phyloP scores from a whole-genome alignment of 192 early-diverging fungal genomes.

The Backusella morwellensis region DNA sequence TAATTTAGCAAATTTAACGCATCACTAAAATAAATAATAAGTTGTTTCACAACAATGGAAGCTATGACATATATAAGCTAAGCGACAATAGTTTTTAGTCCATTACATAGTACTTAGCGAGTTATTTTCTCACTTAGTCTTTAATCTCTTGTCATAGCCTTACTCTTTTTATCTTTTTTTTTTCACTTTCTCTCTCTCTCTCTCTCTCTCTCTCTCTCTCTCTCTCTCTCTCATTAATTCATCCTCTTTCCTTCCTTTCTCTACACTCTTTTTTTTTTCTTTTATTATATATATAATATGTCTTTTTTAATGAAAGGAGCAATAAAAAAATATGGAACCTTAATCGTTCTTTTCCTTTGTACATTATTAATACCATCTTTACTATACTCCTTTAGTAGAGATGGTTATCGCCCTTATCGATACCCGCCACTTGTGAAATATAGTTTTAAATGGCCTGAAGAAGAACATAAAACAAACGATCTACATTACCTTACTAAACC shows the following conservation, averaged over 20 bases:
- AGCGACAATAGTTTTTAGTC: background rate
- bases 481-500: background rate
- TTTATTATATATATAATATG: background rate
- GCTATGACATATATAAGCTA: background rate
- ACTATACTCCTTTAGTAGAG: background rate
- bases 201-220: background rate
- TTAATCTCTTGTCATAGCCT: background rate
- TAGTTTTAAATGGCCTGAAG: constrained; percentile 6
- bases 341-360: background rate
- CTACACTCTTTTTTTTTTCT: background rate
- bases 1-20: background rate
- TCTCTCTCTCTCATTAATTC: background rate
- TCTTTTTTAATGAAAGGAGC: background rate
- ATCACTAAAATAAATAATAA: background rate
- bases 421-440: constrained; percentile 8
- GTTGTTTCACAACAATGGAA: background rate
- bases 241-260: background rate
- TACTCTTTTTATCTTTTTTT: background rate
- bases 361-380: constrained; percentile 5
- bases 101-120: background rate
- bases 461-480: background rate
- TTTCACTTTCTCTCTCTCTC: background rate
- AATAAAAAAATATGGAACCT: background rate
- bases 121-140: background rate
- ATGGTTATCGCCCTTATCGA: background rate